A percentile compares a stretch with the other conserved stretches of the same genome.
Evolutionary conservation across 805 yeast genomes (phyloP).

Genomic region (Kuraishia cidri): DNA sequence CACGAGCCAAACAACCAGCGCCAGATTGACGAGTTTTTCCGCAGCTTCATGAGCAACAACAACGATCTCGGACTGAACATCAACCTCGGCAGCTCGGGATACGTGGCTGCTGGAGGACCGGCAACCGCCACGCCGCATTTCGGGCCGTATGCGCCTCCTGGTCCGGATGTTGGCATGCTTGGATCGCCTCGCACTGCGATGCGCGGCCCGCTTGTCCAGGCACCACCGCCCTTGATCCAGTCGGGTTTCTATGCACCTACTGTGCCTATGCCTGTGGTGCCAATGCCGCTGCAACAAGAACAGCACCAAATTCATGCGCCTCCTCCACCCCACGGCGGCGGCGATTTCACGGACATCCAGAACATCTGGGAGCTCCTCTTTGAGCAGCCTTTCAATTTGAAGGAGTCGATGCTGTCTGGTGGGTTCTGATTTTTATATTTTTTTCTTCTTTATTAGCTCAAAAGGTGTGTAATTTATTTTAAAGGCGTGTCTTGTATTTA

Average conservation of each 20-base stretch:
- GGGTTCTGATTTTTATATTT: background rate
- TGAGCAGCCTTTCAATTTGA: slow-evolving; percentile 10
- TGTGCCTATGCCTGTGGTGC: too few relatives aligned
- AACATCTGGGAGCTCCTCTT: slow-evolving; percentile 11
- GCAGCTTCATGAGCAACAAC: background rate
- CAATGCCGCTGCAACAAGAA: too few relatives aligned
- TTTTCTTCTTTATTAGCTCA: too few relatives aligned
- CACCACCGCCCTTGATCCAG: too few relatives aligned
- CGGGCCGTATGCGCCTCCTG: too few relatives aligned
- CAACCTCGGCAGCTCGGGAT: background rate
- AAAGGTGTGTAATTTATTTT: too few relatives aligned
- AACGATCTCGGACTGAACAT: background rate
- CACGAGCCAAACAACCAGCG: background rate
- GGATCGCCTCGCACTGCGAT: background rate
- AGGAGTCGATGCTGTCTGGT: slow-evolving; percentile 10
- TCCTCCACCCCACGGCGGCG: background rate
- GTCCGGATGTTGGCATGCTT: background rate
- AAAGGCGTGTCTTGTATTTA: too few relatives aligned
- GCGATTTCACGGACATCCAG: slow-evolving; percentile 4
- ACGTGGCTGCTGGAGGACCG: background rate
- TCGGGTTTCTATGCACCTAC: too few relatives aligned
- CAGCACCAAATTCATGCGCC: too few relatives aligned
- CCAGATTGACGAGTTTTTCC: slow-evolving; percentile 1
- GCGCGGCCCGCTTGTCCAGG: too few relatives aligned
- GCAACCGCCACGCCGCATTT: background rate